These are phyloP conservation scores for Aspergillus biplanus DNA, from an alignment of 495 filamentous ascomycete species.

Conservation along the genomic window DNA sequence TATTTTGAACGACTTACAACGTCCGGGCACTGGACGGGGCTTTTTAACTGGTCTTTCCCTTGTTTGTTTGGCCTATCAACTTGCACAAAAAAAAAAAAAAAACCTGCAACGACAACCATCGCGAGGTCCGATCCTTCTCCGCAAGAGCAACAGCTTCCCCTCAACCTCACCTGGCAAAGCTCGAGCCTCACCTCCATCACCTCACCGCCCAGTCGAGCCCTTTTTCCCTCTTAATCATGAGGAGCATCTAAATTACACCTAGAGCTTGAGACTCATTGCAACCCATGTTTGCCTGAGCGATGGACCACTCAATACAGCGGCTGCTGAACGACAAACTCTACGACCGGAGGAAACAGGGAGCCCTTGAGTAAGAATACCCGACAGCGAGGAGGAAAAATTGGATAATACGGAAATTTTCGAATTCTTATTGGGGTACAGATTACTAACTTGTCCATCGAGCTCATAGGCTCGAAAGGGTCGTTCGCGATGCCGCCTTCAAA, in stretches of 20 bases:
- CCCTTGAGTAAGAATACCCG: conserved; percentile 78
- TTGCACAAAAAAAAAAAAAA: not conserved
- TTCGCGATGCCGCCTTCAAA: conserved; percentile 78
- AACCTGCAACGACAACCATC: conserved; percentile 3
- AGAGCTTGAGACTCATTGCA: conserved; percentile 32
- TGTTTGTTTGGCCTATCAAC: not conserved
- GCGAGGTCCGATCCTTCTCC: not conserved
- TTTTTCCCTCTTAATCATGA: conserved; percentile 37
- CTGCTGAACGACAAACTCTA: conserved; percentile 97
- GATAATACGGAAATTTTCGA: not conserved
- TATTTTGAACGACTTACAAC: conserved; percentile 7
- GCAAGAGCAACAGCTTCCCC: conserved; percentile 23
- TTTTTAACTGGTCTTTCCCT: conserved; percentile 8
- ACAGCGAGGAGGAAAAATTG: not conserved
- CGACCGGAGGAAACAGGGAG: conserved; percentile 94
- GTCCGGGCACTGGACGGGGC: conserved; percentile 2
- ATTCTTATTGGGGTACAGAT: not conserved
- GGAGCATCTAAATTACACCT: conserved; percentile 29
- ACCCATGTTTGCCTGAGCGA: conserved; percentile 45
- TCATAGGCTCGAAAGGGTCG: conserved; percentile 80
- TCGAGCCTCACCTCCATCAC: conserved; percentile 15
- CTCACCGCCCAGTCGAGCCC: conserved; percentile 24
- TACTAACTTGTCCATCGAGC: conserved; percentile 18
- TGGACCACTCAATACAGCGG: conserved; percentile 89
- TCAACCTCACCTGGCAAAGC: not conserved